Percentiles rank a stretch among this genome's conserved stretches.
Conservation (phyloP, 768 basidiomycete species). For the Hypholoma sublateritium region DNA sequence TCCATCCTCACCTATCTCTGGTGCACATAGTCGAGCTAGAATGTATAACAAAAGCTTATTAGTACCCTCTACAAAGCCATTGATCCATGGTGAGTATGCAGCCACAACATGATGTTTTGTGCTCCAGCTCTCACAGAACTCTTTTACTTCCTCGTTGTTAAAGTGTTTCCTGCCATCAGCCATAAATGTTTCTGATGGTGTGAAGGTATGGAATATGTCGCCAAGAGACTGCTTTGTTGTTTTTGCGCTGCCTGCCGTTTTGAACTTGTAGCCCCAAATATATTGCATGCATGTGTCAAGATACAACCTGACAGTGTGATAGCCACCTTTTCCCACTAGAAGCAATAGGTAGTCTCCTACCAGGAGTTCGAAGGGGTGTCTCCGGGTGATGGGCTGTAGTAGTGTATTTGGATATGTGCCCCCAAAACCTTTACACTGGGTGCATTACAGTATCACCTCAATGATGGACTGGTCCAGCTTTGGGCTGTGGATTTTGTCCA, state of each 20-base stretch:
- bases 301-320: slow-evolving; percentile 24
- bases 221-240: slow-evolving; percentile 19
- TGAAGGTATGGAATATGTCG: slow-evolving; percentile 22
- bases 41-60: slow-evolving; percentile 30
- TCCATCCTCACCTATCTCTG: slow-evolving; percentile 27
- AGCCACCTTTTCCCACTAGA: slow-evolving; percentile 31
- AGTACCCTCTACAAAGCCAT: slow-evolving; percentile 24
- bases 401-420: slow-evolving; percentile 29
- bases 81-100: slow-evolving; percentile 42
- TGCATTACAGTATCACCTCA: slow-evolving; percentile 24
- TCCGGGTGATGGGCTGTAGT: slow-evolving; percentile 34
- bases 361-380: too few relatives aligned
- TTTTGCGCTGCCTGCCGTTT: slow-evolving; percentile 24
- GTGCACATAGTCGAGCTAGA: slow-evolving; percentile 30
- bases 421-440: slow-evolving; percentile 30
- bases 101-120: slow-evolving; percentile 19
- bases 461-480: slow-evolving; percentile 25
- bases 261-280: slow-evolving; percentile 29
- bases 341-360: slow-evolving; percentile 35
- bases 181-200: slow-evolving; percentile 31
- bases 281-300: slow-evolving; percentile 30
- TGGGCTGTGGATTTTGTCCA: slow-evolving; percentile 28
- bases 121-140: slow-evolving; percentile 21
- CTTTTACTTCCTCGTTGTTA: slow-evolving; percentile 28
- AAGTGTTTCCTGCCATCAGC: slow-evolving; percentile 37